Conservation (phyloP, 2,329 filamentous ascomycete genomes). For the Ophiostoma pallidulum region DNA sequence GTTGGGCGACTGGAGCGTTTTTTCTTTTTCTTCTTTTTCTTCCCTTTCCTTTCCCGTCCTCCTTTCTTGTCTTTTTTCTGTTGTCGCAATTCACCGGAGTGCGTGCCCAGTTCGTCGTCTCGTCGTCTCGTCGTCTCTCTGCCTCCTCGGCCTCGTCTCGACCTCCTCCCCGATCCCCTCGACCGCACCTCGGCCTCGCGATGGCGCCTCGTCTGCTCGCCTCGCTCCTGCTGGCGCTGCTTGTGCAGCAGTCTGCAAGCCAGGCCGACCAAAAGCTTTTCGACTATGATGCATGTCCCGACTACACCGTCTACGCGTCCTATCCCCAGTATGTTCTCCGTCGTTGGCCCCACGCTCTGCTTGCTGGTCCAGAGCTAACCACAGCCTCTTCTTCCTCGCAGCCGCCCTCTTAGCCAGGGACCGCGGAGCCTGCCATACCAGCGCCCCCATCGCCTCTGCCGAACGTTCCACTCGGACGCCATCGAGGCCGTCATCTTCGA, state of each 20-base stretch:
- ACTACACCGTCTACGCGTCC: slow-evolving; percentile 52
- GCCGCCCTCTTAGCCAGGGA: slow-evolving; percentile 69
- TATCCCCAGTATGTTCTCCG: slow-evolving; percentile 43
- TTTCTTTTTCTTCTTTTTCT: too few relatives aligned
- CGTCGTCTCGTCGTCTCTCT: neutral
- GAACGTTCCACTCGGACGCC: slow-evolving; percentile 76
- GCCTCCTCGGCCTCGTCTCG: neutral
- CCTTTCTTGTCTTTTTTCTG: too few relatives aligned
- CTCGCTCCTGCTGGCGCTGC: slow-evolving; percentile 10
- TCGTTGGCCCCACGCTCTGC: neutral
- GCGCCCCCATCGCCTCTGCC: slow-evolving; percentile 68
- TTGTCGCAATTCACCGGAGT: too few relatives aligned
- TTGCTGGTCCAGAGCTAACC: neutral
- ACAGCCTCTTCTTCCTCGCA: slow-evolving; percentile 27
- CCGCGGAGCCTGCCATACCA: slow-evolving; percentile 77
- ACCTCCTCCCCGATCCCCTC: neutral
- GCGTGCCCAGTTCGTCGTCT: too few relatives aligned
- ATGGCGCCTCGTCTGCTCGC: slow-evolving; percentile 14
- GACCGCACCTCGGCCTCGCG: neutral
- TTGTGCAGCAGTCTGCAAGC: slow-evolving; percentile 5
- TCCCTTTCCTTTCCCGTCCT: too few relatives aligned
- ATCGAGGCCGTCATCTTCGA: slow-evolving; percentile 85
- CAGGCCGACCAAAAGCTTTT: slow-evolving; percentile 16
- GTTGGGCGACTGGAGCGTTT: too few relatives aligned
- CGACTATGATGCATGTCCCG: slow-evolving; percentile 45